phyloP scores from a whole-genome alignment of 2,329 filamentous ascomycete species.

The Acrodontium crateriforme region DNA sequence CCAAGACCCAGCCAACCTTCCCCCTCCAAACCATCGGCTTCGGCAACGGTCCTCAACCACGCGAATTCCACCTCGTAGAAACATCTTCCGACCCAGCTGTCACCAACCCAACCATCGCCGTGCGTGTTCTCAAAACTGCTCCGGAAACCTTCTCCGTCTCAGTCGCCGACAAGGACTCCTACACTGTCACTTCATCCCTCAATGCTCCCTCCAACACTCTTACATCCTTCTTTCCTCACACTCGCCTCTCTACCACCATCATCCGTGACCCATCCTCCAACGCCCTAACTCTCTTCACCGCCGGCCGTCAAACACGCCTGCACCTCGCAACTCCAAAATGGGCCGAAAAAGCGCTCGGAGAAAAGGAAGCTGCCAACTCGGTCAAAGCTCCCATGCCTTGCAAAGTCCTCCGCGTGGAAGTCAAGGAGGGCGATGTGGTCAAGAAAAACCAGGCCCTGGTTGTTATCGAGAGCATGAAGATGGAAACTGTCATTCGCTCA shows the following conservation, averaged over 20 bases:
- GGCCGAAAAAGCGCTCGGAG: constrained; percentile 75
- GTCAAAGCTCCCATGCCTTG: constrained; percentile 94
- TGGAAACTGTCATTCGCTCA: constrained; percentile 41
- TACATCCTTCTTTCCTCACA: constrained; percentile 67
- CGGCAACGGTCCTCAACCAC: constrained; percentile 42
- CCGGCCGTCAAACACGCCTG: constrained; percentile 44
- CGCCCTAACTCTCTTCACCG: constrained; percentile 56
- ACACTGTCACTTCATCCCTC: constrained; percentile 32
- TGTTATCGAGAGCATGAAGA: constrained; percentile 47
- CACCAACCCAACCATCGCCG: constrained; percentile 21
- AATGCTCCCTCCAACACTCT: constrained; percentile 37
- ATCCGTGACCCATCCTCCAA: constrained; percentile 50
- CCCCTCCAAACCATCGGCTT: constrained; percentile 39
- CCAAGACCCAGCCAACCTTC: constrained; percentile 11
- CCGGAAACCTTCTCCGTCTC: constrained; percentile 38
- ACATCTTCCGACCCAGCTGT: constrained; percentile 29
- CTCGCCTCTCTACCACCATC: constrained; percentile 66
- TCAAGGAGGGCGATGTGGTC: constrained; percentile 66
- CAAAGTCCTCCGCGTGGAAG: constrained; percentile 84
- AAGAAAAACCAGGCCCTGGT: constrained; percentile 77
- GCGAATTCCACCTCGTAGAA: constrained; percentile 44
- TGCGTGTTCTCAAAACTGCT: constrained; percentile 39
- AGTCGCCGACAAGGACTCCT: constrained; percentile 21
- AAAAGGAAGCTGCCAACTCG: constrained; percentile 67
- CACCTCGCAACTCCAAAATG: constrained; percentile 51